Percentiles rank a stretch among this genome's conserved stretches.
Conservation (phyloP, 2,329 filamentous ascomycete genomes). For the Monilinia vaccinii-corymbosi region DNA sequence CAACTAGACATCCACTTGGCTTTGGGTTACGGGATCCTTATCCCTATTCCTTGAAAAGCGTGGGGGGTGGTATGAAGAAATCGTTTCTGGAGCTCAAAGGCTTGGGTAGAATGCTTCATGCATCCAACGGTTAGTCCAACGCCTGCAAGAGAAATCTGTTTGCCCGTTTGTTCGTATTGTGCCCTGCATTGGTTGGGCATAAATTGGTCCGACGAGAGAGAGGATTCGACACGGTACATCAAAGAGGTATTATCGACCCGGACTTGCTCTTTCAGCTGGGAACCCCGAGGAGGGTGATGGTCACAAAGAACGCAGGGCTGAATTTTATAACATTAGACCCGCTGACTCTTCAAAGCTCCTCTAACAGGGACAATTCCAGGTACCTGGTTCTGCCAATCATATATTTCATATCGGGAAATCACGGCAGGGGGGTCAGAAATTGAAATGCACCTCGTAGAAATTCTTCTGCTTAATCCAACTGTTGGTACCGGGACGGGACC, state of each 20-base stretch:
- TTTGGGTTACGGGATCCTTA: not conserved
- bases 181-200: not conserved
- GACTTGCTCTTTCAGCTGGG: not conserved
- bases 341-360: not conserved
- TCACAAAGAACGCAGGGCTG: not conserved
- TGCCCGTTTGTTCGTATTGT: not conserved
- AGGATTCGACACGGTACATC: not conserved
- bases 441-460: not conserved
- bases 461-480: not conserved
- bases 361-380: no score
- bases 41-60: not conserved
- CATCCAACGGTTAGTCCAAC: not conserved
- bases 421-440: not conserved
- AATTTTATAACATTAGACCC: not conserved
- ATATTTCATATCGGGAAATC: not conserved
- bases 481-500: not conserved
- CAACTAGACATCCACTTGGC: not conserved
- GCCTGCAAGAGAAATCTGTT: not conserved
- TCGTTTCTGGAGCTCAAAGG: not conserved
- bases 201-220: not conserved
- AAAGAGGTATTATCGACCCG: not conserved
- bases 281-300: not conserved
- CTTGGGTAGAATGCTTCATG: not conserved
- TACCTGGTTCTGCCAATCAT: slow-evolving; percentile 1
- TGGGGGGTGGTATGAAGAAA: not conserved